Evolutionary conservation across 495 filamentous ascomycete species (phyloP).

Genomic region (Hyaloscypha bicolor): DNA sequence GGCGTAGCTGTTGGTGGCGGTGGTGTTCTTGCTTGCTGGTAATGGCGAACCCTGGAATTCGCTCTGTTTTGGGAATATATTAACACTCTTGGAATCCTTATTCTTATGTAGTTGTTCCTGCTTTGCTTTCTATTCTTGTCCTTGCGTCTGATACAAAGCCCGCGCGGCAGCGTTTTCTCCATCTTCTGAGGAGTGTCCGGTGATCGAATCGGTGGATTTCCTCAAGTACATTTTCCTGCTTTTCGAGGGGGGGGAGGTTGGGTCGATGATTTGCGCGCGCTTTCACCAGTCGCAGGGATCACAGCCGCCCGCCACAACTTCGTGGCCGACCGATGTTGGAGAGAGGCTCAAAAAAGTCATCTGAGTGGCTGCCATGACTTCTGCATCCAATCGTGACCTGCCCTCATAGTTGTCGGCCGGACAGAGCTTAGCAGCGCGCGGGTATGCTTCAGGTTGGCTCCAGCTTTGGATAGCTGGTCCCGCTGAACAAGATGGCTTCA

Average conservation of each 20-base stretch:
- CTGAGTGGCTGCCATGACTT: slow-evolving; percentile 26
- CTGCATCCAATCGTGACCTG: not conserved
- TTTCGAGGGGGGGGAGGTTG: not conserved
- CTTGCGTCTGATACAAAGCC: slow-evolving; percentile 22
- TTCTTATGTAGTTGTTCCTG: slow-evolving; percentile 16
- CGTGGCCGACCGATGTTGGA: slow-evolving; percentile 19
- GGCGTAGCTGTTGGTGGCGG: too few species aligned
- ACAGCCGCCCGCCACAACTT: slow-evolving; percentile 28
- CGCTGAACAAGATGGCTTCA: slow-evolving; percentile 2
- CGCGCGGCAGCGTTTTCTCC: slow-evolving; percentile 26
- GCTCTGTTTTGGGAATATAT: slow-evolving; percentile 4
- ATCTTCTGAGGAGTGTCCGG: slow-evolving; percentile 1
- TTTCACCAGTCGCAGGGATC: slow-evolving; percentile 18
- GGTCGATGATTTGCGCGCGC: slow-evolving; percentile 27
- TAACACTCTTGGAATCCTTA: not conserved
- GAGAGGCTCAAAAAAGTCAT: slow-evolving; percentile 23
- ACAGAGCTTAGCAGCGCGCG: slow-evolving; percentile 22
- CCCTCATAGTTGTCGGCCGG: not conserved
- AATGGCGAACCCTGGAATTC: not conserved
- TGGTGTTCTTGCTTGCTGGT: too few species aligned
- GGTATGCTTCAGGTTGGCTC: slow-evolving; percentile 3
- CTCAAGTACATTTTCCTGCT: slow-evolving; percentile 18
- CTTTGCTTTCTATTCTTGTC: slow-evolving; percentile 4
- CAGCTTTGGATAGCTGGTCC: not conserved
- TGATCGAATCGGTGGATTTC: slow-evolving; percentile 28